Evolutionary conservation across 2,329 filamentous ascomycete genomes (phyloP).

Genomic region (Chalaropsis ovoidea): DNA sequence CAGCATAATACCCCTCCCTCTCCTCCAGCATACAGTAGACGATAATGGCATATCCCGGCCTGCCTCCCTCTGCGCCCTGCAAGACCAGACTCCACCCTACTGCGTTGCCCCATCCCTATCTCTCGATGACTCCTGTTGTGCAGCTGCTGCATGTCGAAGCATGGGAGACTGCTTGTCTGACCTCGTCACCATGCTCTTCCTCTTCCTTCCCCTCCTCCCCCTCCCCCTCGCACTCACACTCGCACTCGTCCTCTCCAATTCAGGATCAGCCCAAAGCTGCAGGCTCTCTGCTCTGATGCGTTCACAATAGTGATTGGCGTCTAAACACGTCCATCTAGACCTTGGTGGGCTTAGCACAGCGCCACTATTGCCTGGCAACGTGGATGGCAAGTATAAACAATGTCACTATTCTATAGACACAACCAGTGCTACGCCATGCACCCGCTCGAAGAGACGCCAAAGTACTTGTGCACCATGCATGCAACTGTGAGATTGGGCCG

Average conservation of each 20-base stretch:
- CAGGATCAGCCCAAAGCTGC: not conserved
- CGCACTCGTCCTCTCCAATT: not conserved
- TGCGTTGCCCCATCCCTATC: not conserved
- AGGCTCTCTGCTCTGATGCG: not conserved
- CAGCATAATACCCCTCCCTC: not conserved
- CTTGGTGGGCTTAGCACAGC: not conserved
- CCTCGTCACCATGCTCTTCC: not conserved
- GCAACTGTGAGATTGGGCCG: slow-evolving; percentile 1
- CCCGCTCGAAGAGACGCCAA: not conserved
- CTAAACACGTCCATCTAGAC: not conserved
- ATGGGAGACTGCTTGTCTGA: not conserved
- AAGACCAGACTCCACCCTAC: not conserved
- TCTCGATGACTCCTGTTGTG: not conserved
- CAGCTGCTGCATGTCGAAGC: not conserved
- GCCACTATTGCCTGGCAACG: not conserved
- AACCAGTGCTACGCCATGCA: not conserved
- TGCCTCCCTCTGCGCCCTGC: not conserved
- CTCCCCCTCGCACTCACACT: no score
- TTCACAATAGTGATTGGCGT: not conserved
- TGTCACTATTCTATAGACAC: not conserved
- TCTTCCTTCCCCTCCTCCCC: not conserved
- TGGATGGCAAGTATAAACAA: slow-evolving; percentile 2
- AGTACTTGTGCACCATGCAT: slow-evolving; percentile 3
- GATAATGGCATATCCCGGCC: not conserved
- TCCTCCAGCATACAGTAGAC: not conserved